A percentile compares a stretch with the other conserved stretches of the same genome.
Conservation (phyloP, 2,329 filamentous ascomycete genomes). For the Trichoderma koningii region DNA sequence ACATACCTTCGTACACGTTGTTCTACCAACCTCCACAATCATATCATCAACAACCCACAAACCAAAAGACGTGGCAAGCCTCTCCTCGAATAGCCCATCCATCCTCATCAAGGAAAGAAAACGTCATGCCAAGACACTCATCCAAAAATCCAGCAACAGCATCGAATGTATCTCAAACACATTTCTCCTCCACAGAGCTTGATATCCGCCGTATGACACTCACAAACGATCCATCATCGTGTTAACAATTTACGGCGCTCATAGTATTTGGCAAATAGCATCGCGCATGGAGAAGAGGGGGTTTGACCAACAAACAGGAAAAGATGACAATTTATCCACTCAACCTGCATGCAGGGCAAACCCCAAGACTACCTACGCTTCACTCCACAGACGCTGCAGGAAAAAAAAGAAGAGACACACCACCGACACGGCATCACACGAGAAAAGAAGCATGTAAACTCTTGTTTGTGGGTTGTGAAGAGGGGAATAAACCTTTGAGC, state of each 20-base stretch:
- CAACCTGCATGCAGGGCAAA: constrained; percentile 20
- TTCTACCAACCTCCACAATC: background rate
- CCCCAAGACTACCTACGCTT: constrained; percentile 16
- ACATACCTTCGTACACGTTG: background rate
- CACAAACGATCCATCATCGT: background rate
- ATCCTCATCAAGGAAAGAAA: no score
- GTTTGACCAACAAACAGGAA: background rate
- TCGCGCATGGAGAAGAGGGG: no score
- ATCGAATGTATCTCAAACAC: no score
- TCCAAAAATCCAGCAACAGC: background rate
- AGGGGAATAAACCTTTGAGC: constrained; percentile 19
- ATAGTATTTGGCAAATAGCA: background rate
- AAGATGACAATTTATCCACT: constrained; percentile 6
- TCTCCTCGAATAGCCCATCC: background rate
- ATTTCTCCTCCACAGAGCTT: background rate
- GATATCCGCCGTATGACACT: background rate
- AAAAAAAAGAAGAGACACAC: background rate
- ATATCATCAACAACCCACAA: background rate
- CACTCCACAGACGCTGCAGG: constrained; percentile 12
- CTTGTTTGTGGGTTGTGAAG: background rate
- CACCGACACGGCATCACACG: background rate
- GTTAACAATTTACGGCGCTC: no score
- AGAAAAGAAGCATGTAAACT: background rate
- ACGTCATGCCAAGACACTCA: constrained; percentile 7
- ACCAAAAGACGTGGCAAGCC: background rate